Conservation (phyloP, 2,329 filamentous ascomycete genomes). For the Gyromitra esculenta region DNA sequence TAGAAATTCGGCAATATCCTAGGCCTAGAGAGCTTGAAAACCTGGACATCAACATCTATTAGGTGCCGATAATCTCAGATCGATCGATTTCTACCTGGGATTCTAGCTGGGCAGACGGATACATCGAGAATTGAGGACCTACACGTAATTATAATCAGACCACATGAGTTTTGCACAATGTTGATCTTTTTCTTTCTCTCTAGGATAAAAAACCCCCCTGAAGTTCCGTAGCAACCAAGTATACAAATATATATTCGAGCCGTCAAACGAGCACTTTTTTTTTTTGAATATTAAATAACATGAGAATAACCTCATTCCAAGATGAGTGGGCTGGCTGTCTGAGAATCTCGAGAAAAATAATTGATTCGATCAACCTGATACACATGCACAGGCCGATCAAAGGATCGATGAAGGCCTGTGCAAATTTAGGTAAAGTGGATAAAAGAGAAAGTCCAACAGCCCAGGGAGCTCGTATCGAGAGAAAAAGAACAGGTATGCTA, state of each 20-base stretch:
- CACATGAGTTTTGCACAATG: too few relatives aligned
- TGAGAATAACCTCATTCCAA: neutral
- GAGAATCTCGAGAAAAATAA: neutral
- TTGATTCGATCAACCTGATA: neutral
- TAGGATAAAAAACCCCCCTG: neutral
- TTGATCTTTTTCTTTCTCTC: neutral
- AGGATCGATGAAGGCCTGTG: neutral
- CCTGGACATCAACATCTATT: neutral
- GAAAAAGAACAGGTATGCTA: neutral
- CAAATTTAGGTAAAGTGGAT: neutral
- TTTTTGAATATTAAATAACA: neutral
- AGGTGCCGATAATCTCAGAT: neutral
- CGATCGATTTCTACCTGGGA: neutral
- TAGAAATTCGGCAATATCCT: neutral
- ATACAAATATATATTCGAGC: neutral
- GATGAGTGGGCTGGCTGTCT: neutral
- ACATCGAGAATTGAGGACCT: neutral
- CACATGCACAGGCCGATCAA: neutral
- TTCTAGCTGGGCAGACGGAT: neutral
- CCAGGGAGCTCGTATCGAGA: conserved; percentile 17
- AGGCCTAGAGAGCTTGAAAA: neutral
- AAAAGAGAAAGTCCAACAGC: neutral
- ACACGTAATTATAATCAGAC: too few relatives aligned
- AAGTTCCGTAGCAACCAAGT: too few relatives aligned
- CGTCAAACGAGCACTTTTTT: neutral